A percentile compares a stretch with the other conserved stretches of the same genome.
These are phyloP conservation scores for Chaetothyriales sp. DNA, from an alignment of 2,329 filamentous ascomycete genomes.

Conservation along the genomic window DNA sequence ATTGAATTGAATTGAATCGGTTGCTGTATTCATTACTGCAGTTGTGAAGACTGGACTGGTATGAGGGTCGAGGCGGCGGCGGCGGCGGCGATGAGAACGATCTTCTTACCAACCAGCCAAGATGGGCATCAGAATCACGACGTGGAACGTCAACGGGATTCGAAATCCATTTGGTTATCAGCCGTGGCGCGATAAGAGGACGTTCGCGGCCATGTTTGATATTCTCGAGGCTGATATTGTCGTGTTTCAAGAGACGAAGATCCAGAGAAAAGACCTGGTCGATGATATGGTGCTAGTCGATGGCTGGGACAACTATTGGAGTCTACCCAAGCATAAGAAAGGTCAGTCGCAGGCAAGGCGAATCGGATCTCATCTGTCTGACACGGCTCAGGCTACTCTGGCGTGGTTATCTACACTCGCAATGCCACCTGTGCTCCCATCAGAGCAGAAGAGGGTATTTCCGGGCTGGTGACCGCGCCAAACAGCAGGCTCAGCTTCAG, in stretches of 20 bases:
- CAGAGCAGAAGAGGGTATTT: constrained; percentile 83
- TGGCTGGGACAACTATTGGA: constrained; percentile 95
- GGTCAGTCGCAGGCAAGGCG: constrained; percentile 35
- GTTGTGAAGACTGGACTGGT: too few relatives aligned
- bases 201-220: constrained; percentile 82
- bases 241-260: constrained; percentile 91
- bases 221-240: constrained; percentile 84
- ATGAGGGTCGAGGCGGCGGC: too few relatives aligned
- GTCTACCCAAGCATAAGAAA: constrained; percentile 84
- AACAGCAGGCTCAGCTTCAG: constrained; percentile 56
- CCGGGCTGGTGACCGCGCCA: constrained; percentile 61
- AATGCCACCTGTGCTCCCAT: constrained; percentile 73
- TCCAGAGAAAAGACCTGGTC: constrained; percentile 75
- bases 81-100: not conserved
- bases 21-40: not conserved
- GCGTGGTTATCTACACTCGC: constrained; percentile 89
- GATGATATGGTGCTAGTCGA: constrained; percentile 94
- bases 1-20: not conserved
- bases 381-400: constrained; percentile 64
- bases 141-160: constrained; percentile 80
- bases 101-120: not conserved
- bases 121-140: constrained; percentile 68
- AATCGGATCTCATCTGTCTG: not conserved
- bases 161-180: constrained; percentile 73
- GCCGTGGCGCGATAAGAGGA: constrained; percentile 60